Base-by-base conservation (phyloP, 208 protist genomes). In the Leishmania tropica region DNA sequence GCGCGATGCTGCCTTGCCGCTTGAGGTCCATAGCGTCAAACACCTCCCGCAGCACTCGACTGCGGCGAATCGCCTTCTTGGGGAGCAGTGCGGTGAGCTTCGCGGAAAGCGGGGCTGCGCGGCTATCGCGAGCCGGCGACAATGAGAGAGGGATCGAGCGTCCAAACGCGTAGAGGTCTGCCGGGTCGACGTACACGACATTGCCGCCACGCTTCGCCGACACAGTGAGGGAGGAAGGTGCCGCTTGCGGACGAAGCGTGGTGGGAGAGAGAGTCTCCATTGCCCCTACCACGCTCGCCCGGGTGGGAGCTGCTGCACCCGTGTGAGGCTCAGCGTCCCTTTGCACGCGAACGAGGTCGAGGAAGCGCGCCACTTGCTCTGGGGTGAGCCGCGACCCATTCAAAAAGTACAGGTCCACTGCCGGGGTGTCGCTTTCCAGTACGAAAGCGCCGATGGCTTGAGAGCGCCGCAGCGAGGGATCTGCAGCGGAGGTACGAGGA, bases 1-100 rank as follows among this genome's bases (percentile, higher is more conserved):
- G 76, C 53, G 75, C 48, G 72, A 96, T 82, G 3, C 79, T 40
- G 47, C 89, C 87, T 28, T 77, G 80, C 56, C 83, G 79, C 40
- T 93, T 85, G 11, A 92, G n/a, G 76, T 96, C 93, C 71, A 96
- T 79, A 17, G 87, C 45, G 31, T 89, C 80, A 79, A 96, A 96
- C 24, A 89, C 91, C 51, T 91, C 83, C 1, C 93, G 85, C 54
- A 96, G 78, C 17, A 94, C 84, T 13, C 77, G 80, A 62, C 81
- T 93, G 67, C 90, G 86, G 0, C 78, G 89, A 74, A 77, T 83
- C 40, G 80, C 75, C 37, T 77, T 75, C 79, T 72, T 85, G 35
- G 80, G 80, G 31, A 84, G 67, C 45, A 84, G 80, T 8, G 75
- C 47, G 0, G 75, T 47, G 40, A 84, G 80, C 42, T 79, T 84